Conservation (phyloP, 768 basidiomycete species). For the Agrocybe pediades region DNA sequence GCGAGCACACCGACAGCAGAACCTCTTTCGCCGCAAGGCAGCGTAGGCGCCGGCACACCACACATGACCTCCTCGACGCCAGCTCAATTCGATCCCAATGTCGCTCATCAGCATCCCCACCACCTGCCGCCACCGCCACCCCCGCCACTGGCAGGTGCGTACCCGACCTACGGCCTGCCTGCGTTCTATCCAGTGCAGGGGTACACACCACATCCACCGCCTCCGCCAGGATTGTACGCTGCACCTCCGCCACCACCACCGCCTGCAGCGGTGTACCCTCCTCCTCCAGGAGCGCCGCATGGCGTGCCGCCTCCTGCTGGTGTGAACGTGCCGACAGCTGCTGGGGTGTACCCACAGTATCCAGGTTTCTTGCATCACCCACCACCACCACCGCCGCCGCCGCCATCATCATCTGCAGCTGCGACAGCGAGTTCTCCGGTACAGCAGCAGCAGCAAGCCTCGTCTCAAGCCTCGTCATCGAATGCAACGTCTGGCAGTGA, state of each 20-base stretch:
- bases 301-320: no score
- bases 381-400: constrained; percentile 16
- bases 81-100: constrained; percentile 1
- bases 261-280: not conserved
- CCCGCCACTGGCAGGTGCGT: constrained; percentile 3
- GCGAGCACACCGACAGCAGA: constrained; percentile 14
- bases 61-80: constrained; percentile 16
- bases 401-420: constrained; percentile 8
- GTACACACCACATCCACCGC: constrained; percentile 15
- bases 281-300: constrained; percentile 2
- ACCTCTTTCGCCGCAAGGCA: constrained; percentile 17
- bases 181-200: constrained; percentile 13
- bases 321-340: no score
- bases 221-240: constrained; percentile 16
- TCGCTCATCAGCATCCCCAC: not conserved
- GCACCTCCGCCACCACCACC: constrained; percentile 4
- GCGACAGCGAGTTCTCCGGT: constrained; percentile 10
- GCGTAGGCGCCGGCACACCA: constrained; percentile 14
- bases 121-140: constrained; percentile 1
- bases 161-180: constrained; percentile 20
- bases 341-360: constrained; percentile 11
- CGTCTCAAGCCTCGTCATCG: no score
- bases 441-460: constrained; percentile 9
- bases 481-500: constrained; percentile 27
- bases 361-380: constrained; percentile 13